Conservation (phyloP, 2,329 filamentous ascomycete species). For the Aspergillus fumigatus region DNA sequence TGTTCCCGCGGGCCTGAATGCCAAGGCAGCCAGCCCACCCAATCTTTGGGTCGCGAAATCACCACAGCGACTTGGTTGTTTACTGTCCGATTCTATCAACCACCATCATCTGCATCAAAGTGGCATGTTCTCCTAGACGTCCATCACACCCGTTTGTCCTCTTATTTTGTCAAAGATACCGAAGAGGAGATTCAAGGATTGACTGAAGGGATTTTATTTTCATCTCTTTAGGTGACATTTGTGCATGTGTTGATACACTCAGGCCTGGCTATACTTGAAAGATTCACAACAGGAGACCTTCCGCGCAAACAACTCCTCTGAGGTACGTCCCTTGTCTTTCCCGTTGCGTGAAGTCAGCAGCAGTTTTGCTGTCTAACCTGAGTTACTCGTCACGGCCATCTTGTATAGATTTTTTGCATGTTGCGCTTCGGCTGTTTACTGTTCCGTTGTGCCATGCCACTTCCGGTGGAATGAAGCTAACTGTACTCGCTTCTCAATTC, state of each 20-base stretch:
- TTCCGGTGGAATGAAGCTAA: constrained; percentile 4
- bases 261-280: neutral
- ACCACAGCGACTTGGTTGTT: constrained; percentile 24
- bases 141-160: constrained; percentile 1
- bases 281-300: neutral
- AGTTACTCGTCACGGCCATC: neutral
- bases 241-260: neutral
- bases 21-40: neutral
- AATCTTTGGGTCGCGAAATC: constrained; percentile 18
- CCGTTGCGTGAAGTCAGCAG: neutral
- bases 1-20: neutral
- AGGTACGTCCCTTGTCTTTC: neutral
- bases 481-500: neutral
- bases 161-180: neutral
- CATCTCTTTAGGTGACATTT: neutral
- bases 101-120: constrained; percentile 2
- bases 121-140: neutral
- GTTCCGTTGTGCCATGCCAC: neutral
- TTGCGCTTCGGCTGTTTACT: neutral
- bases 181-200: neutral
- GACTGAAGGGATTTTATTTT: neutral
- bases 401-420: neutral
- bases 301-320: neutral
- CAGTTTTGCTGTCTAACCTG: neutral
- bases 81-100: constrained; percentile 4